Base-by-base conservation (phyloP, 2,329 filamentous ascomycete species). In the Acrodontium crateriforme region DNA sequence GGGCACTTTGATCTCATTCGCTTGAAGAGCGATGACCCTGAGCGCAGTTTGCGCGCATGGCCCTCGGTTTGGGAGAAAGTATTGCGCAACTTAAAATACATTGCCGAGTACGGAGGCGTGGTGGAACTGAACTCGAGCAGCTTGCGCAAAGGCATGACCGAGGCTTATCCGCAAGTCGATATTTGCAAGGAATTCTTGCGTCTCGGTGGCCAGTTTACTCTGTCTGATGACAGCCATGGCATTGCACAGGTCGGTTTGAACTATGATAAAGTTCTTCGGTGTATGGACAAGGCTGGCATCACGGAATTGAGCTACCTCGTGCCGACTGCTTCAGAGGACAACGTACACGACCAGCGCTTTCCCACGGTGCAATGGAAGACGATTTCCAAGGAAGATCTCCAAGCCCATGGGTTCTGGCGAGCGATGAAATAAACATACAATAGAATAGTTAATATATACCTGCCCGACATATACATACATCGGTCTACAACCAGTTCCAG, bases 151-250 rank as follows among this genome's bases (percentile, higher is more conserved):
- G 89, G 87, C 4, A 70, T 95, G 55, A 69, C 62, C 12, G 84
- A 95, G 61, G 83, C 87, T 24, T 98, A 98, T 62, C 89, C 89
- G 0, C 74, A 74, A 37, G 66, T 70, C 29, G 65, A 72, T 43
- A 78, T 98, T 46, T 83, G 83, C 43, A 67, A 80, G 77, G 71
- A 72, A 50, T 92, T 83, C 61, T 48, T 84, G 29, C 56, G 56
- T 6, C 65, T 81, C 44, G 76, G 76, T 14, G 85, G 89, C 14
- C 71, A 69, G 35, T 92, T 95, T 55, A 91, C 83, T 29, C 67
- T 98, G 43, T 93, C 82, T 5, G 89, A 98, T 53, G 89, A 98
- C 56, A 93, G 84, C 52, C 89, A 98, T 59, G 81, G 81, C 20
- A 69, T 83, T 33, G 78, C 70, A 2, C 87, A 98, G 50, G 68